Conservation (phyloP, 257 asterid species). For the Lycium barbarum region DNA sequence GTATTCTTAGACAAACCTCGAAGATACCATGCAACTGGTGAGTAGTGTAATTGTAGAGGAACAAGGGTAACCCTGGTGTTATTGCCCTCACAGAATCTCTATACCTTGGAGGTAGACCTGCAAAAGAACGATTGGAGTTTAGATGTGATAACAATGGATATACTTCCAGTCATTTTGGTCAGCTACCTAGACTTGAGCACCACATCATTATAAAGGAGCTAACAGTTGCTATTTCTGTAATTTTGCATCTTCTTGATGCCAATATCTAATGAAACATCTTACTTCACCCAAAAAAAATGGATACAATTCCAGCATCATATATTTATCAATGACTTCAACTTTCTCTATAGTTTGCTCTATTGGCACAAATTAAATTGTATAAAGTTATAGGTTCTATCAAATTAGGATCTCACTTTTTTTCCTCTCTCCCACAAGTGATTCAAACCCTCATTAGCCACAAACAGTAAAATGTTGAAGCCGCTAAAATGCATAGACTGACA, state of each 20-base stretch:
- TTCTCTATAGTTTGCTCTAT: constrained; percentile 10
- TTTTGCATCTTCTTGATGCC: too few species aligned
- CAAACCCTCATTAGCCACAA: constrained; percentile 5
- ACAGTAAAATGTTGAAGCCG: background rate
- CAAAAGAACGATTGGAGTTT: constrained; percentile 23
- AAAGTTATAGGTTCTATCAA: background rate
- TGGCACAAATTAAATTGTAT: background rate
- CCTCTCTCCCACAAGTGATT: background rate
- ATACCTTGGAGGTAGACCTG: constrained; percentile 94
- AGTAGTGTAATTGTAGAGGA: constrained; percentile 91
- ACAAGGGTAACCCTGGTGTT: constrained; percentile 95
- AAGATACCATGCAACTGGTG: constrained; percentile 96
- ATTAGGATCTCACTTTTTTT: too few species aligned
- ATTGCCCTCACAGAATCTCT: constrained; percentile 96
- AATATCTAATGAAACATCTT: too few species aligned
- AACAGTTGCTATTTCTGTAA: too few species aligned
- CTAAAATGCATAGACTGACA: background rate
- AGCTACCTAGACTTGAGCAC: too few species aligned
- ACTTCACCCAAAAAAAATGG: too few species aligned
- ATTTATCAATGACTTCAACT: background rate
- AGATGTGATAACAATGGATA: background rate
- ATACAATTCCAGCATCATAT: background rate
- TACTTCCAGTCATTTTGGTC: background rate
- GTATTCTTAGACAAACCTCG: constrained; percentile 56
- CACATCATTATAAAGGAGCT: too few species aligned